A percentile compares a stretch with the other conserved stretches of the same genome.
Evolutionary conservation across 192 early-diverging fungal species (phyloP).

Genomic region (Coemansia sp.): DNA sequence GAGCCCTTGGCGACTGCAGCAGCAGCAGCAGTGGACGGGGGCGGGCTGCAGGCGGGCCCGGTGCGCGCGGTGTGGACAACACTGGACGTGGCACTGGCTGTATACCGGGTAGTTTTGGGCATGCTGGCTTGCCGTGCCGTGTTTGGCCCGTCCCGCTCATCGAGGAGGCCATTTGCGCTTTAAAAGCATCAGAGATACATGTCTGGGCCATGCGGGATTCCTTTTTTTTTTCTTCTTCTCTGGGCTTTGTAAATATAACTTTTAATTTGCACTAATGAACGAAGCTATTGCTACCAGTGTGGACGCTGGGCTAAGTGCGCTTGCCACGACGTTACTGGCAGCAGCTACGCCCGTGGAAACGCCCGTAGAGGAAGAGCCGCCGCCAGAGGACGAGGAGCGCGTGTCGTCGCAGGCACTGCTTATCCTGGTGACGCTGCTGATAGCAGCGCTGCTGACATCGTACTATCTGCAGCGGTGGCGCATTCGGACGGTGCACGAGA

Average conservation of each 20-base stretch:
- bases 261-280: no score
- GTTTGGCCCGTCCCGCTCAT: constrained; percentile 35
- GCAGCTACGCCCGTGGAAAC: not conserved
- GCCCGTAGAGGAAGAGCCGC: constrained; percentile 22
- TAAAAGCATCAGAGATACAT: not conserved
- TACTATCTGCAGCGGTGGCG: constrained; percentile 85
- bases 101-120: constrained; percentile 37
- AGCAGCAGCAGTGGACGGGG: not conserved
- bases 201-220: no score
- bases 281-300: no score
- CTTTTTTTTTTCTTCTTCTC: not conserved
- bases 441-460: constrained; percentile 79
- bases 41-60: not conserved
- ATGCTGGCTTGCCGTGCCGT: constrained; percentile 36
- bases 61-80: constrained; percentile 35
- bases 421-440: constrained; percentile 80
- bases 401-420: constrained; percentile 81
- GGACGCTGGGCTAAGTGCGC: not conserved
- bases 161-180: constrained; percentile 16
- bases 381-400: constrained; percentile 63
- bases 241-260: no score
- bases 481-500: constrained; percentile 92
- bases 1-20: not conserved
- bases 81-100: constrained; percentile 43
- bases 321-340: not conserved